These are phyloP conservation scores for Trypanosoma cruzi DNA, from an alignment of 208 protist species.

Conservation along the genomic window DNA sequence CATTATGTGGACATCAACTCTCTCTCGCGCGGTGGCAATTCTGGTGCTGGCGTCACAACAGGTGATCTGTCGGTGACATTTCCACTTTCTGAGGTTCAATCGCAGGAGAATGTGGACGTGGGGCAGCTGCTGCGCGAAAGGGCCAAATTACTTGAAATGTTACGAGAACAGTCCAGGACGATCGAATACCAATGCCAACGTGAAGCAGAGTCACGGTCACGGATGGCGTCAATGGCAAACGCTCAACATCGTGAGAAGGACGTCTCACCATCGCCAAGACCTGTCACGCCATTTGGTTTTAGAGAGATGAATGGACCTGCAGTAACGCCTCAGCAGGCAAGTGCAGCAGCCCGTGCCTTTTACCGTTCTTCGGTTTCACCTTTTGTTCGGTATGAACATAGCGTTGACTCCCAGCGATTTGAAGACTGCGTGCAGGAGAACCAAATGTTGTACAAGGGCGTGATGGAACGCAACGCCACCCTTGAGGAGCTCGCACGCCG, in stretches of 20 bases:
- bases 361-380: slow-evolving; percentile 40
- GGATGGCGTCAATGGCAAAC: slow-evolving; percentile 34
- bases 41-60: slow-evolving; percentile 32
- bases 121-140: slow-evolving; percentile 64
- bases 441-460: slow-evolving; percentile 32
- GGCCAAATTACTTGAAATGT: slow-evolving; percentile 62
- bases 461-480: slow-evolving; percentile 40
- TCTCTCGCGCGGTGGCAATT: slow-evolving; percentile 35
- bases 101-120: slow-evolving; percentile 37
- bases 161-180: slow-evolving; percentile 48
- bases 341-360: slow-evolving; percentile 35
- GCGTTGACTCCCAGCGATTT: slow-evolving; percentile 34
- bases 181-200: slow-evolving; percentile 58
- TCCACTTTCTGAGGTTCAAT: slow-evolving; percentile 36
- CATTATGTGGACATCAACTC: slow-evolving; percentile 79
- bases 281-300: not conserved
- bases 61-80: slow-evolving; percentile 50
- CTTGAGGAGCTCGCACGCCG: slow-evolving; percentile 48
- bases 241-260: slow-evolving; percentile 13
- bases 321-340: slow-evolving; percentile 9
- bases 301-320: slow-evolving; percentile 4
- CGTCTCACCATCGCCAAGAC: slow-evolving; percentile 19
- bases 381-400: slow-evolving; percentile 32
- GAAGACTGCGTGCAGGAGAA: slow-evolving; percentile 46
- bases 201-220: slow-evolving; percentile 29